These are phyloP conservation scores for Sarocladium strictum DNA, from an alignment of 2,329 filamentous ascomycete genomes.

Conservation along the genomic window DNA sequence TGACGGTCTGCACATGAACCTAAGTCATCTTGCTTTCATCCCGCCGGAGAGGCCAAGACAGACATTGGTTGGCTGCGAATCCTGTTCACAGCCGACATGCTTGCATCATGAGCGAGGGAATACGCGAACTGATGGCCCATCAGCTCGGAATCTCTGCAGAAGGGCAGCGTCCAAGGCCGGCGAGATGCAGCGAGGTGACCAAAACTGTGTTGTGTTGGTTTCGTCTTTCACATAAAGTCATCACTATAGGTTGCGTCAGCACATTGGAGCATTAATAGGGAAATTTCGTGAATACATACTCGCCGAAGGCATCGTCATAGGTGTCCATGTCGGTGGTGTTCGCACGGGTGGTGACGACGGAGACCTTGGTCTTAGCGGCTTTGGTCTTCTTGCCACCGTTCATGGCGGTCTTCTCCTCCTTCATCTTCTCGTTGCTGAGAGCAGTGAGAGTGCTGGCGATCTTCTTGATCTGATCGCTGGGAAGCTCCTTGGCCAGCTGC, in stretches of 20 bases:
- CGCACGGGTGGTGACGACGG: slow-evolving; percentile 61
- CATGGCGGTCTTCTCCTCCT: slow-evolving; percentile 91
- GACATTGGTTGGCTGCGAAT: neutral
- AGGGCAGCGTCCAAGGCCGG: neutral
- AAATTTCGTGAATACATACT: slow-evolving; percentile 51
- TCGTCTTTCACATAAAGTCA: slow-evolving; percentile 62
- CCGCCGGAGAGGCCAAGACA: neutral
- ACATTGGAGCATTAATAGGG: slow-evolving; percentile 13
- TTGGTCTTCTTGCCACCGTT: slow-evolving; percentile 97
- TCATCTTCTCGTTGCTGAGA: slow-evolving; percentile 95
- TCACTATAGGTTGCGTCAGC: slow-evolving; percentile 38
- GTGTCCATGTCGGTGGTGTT: slow-evolving; percentile 63
- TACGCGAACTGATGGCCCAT: neutral
- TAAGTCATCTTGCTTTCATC: neutral
- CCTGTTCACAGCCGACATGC: slow-evolving; percentile 9
- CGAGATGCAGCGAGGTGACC: slow-evolving; percentile 5
- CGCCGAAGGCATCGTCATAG: slow-evolving; percentile 78
- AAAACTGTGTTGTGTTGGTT: slow-evolving; percentile 3
- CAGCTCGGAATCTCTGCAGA: neutral
- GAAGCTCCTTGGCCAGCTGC: slow-evolving; percentile 78
- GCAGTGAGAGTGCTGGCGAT: slow-evolving; percentile 82
- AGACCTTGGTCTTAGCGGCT: slow-evolving; percentile 91
- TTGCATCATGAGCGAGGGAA: slow-evolving; percentile 4
- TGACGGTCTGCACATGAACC: neutral
- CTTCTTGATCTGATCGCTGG: slow-evolving; percentile 96